A percentile compares a stretch with the other conserved stretches of the same genome.
phyloP scores from a whole-genome alignment of 345 rosid species.

The Pistacia atlantica region DNA sequence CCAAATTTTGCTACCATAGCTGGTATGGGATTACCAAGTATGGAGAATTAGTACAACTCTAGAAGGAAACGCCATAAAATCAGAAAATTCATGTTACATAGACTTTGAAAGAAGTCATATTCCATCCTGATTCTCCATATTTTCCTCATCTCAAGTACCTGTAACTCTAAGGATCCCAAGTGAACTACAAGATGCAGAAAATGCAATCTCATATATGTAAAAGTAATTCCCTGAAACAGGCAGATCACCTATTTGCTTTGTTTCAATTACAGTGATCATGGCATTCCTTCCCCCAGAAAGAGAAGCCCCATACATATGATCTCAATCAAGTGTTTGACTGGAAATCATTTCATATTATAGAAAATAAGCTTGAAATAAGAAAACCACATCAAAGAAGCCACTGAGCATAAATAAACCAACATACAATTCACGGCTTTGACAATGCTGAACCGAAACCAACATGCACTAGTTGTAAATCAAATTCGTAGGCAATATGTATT shows the following conservation, averaged over 20 bases:
- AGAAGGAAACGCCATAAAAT: not conserved
- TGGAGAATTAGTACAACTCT: not conserved
- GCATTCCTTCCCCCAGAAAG: not conserved
- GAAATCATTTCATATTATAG: not conserved
- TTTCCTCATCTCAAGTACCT: not conserved
- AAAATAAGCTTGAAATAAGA: constrained; percentile 3
- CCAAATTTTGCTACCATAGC: not conserved
- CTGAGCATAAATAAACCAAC: not conserved
- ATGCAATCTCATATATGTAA: not conserved
- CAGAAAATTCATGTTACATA: not conserved
- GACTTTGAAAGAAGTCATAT: not conserved
- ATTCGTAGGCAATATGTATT: not conserved
- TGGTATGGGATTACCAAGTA: not conserved
- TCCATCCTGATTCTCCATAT: not conserved
- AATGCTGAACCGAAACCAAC: not conserved
- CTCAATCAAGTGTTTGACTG: too few relatives aligned
- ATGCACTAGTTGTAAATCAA: not conserved
- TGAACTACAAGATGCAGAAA: not conserved
- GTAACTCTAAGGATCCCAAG: too few relatives aligned
- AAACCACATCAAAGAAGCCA: constrained; percentile 3
- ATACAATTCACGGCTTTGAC: constrained; percentile 3
- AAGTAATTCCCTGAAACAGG: not conserved
- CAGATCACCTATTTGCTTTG: not conserved
- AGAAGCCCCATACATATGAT: too few relatives aligned
- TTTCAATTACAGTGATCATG: not conserved